A percentile compares a stretch with the other conserved stretches of the same genome.
Conservation (phyloP, 2,329 filamentous ascomycete species). For the Neonectria punicea region DNA sequence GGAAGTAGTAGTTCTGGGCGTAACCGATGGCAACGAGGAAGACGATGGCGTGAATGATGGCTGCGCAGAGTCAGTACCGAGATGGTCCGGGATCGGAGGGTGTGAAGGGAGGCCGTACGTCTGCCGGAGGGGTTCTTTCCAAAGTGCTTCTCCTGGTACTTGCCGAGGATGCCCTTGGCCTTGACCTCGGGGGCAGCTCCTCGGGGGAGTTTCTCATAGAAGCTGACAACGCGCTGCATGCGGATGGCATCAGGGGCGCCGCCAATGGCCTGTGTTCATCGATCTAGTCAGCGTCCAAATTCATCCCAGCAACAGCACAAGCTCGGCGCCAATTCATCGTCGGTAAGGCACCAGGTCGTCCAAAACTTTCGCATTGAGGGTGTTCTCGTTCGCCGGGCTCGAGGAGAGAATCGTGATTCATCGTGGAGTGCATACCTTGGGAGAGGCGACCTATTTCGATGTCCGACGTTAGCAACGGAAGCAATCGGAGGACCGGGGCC, state of each 20-base stretch:
- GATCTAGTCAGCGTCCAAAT: slow-evolving; percentile 49
- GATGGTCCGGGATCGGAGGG: slow-evolving; percentile 38
- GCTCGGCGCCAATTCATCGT: slow-evolving; percentile 26
- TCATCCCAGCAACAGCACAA: slow-evolving; percentile 3
- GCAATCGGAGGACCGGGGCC: slow-evolving; percentile 41
- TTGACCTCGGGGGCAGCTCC: slow-evolving; percentile 87
- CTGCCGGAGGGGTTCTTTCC: slow-evolving; percentile 89
- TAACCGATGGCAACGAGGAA: slow-evolving; percentile 86
- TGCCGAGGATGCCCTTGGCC: slow-evolving; percentile 82
- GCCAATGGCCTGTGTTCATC: slow-evolving; percentile 79
- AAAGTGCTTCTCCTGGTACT: slow-evolving; percentile 94
- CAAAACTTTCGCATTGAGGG: slow-evolving; percentile 24
- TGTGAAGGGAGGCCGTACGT: slow-evolving; percentile 70
- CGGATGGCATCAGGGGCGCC: slow-evolving; percentile 94
- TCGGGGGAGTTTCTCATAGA: slow-evolving; percentile 98
- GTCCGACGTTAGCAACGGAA: slow-evolving; percentile 52
- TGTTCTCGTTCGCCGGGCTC: slow-evolving; percentile 25
- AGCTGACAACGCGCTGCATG: slow-evolving; percentile 97
- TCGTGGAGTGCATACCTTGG: slow-evolving; percentile 69
- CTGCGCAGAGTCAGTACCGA: slow-evolving; percentile 59
- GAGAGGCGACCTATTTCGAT: slow-evolving; percentile 76
- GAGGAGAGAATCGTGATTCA: slow-evolving; percentile 47
- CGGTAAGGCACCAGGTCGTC: slow-evolving; percentile 21
- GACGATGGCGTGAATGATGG: slow-evolving; percentile 86
- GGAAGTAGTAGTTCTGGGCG: slow-evolving; percentile 99